Percentiles rank a stretch among this genome's conserved stretches.
Evolutionary conservation across 2,329 filamentous ascomycete genomes (phyloP).

Genomic region (Sodiomyces alkalinus): DNA sequence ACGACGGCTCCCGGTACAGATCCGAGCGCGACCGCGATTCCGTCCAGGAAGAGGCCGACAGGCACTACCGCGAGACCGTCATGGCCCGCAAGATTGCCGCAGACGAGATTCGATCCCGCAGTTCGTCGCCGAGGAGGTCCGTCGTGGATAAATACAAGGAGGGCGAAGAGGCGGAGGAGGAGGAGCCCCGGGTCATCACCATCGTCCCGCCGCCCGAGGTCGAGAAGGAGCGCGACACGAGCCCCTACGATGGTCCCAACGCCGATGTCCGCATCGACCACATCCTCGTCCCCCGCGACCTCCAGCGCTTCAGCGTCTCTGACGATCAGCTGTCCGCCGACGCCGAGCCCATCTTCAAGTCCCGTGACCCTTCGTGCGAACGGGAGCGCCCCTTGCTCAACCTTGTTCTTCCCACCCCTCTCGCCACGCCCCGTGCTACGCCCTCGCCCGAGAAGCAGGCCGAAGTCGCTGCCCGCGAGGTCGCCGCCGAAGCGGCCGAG

Average conservation of each 20-base stretch:
- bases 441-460: constrained; percentile 10
- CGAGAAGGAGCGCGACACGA: constrained; percentile 28
- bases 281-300: constrained; percentile 36
- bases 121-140: constrained; percentile 30
- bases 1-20: constrained; percentile 18
- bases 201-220: constrained; percentile 42
- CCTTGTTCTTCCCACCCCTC: constrained; percentile 44
- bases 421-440: constrained; percentile 27
- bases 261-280: constrained; percentile 51
- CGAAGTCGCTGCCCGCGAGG: constrained; percentile 8
- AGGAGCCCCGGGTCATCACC: constrained; percentile 18
- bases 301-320: constrained; percentile 20
- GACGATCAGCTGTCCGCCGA: constrained; percentile 11
- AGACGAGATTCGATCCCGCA: constrained; percentile 38
- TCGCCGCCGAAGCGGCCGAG: constrained; percentile 6
- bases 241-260: constrained; percentile 40
- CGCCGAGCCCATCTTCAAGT: constrained; percentile 20
- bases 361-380: constrained; percentile 38
- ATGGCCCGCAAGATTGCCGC: constrained; percentile 37
- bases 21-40: constrained; percentile 20
- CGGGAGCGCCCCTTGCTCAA: constrained; percentile 43
- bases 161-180: constrained; percentile 15
- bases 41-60: constrained; percentile 42
- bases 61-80: constrained; percentile 38
- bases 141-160: constrained; percentile 39